phyloP scores from a whole-genome alignment of 2,329 filamentous ascomycete genomes.

The Colletotrichum limetticola region DNA sequence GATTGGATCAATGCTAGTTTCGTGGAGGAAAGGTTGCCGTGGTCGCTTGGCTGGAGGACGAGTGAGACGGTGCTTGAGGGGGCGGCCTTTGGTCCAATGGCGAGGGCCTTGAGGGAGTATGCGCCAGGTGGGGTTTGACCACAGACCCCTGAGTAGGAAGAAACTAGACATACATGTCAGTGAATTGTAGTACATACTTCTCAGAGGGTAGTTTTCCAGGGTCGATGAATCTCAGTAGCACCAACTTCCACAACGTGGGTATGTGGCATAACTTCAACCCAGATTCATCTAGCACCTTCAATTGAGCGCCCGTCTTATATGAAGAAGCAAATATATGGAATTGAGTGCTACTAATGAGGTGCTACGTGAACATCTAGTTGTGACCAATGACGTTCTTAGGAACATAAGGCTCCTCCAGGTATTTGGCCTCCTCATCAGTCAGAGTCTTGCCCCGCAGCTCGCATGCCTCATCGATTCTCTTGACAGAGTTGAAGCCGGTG shows the following conservation, averaged over 20 bases:
- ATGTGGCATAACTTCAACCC: background rate
- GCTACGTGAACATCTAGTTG: conserved; percentile 25
- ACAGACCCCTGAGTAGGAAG: background rate
- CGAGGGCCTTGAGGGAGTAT: background rate
- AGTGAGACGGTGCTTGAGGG: background rate
- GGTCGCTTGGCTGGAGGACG: conserved; percentile 8
- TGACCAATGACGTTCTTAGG: conserved; percentile 38
- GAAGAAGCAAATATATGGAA: background rate
- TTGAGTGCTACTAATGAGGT: background rate
- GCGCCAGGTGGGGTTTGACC: conserved; percentile 7
- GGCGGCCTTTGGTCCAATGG: background rate
- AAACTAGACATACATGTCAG: background rate
- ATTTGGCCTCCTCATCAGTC: conserved; percentile 22
- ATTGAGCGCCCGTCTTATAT: background rate
- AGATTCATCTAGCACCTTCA: background rate
- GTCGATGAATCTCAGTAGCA: background rate
- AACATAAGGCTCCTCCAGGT: conserved; percentile 30
- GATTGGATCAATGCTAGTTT: conserved; percentile 19
- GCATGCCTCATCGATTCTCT: conserved; percentile 29
- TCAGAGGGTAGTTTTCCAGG: background rate
- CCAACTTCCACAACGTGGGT: background rate
- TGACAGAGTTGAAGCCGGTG: conserved; percentile 28
- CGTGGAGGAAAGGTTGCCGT: conserved; percentile 10
- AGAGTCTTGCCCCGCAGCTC: conserved; percentile 24
- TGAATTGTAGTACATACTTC: background rate